Base-by-base conservation (phyloP, 495 filamentous ascomycete genomes). In the Aspergillus heteromorphus region DNA sequence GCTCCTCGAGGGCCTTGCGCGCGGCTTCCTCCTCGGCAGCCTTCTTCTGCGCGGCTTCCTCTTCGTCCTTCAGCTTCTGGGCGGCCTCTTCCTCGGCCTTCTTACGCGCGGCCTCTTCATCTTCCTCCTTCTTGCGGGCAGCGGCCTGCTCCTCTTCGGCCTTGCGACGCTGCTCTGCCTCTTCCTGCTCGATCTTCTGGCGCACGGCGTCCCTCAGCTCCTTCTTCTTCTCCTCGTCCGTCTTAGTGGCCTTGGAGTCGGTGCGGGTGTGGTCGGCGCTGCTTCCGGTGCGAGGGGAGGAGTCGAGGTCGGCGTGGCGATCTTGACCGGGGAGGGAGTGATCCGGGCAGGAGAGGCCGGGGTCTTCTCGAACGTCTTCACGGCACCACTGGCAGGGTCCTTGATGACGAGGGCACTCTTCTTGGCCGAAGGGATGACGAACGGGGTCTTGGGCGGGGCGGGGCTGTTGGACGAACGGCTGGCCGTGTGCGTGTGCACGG, bases 401-500 rank as follows among this genome's bases (percentile, higher is more conserved):
- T 87, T 92, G 74, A 97, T 95, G 36, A 83, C 74, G 45, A 95
- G 85, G 2, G 83, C 76, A 59, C 77, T 87, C 70, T 84, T 87
- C 65, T 83, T 87, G 51, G 69, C 69, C 4, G 72, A 62, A 1
- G 82, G 82, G 25, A 81, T 77, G 29, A 82, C 66, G 54, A 84
- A 84, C 48, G 72, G 63, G 5, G 69, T 63, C 60, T 75, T 79
- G 31, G 66, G 64, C n/a, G 68, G 71, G 36, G 66, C 71, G 4
- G 82, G 79, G 58, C 77, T 81, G 66, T 73, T 80, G 18, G 79
- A 75, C 6, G 75, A 72, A 53, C 77, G 80, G 60, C 74, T 76
- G 47, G 80, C 83, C 43, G 77, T 79, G 34, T 84, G 77, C 34
- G 83, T 78, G 36, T 86, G 83, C 27, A 72, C 78, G 30, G 86